Evolutionary conservation across 1,284 basidiomycete genomes (phyloP).

Genomic region (Moesziomyces sp.): DNA sequence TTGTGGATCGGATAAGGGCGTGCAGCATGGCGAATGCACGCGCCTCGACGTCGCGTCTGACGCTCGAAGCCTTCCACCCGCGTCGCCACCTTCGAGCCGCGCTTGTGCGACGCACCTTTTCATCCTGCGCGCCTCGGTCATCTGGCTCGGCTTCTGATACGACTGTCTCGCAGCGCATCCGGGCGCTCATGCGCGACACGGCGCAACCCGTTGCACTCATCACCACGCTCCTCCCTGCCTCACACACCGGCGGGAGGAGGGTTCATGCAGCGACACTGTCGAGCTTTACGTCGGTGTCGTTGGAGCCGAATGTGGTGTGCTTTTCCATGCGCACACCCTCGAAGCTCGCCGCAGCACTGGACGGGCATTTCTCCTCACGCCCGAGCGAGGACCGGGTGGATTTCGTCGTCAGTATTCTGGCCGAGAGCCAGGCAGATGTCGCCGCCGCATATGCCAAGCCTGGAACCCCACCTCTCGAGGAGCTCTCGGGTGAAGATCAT

Average conservation of each 20-base stretch:
- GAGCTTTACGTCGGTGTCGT: conserved; percentile 32
- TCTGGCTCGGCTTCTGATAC: background rate
- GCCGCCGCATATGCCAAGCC: conserved; percentile 29
- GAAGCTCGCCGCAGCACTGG: conserved; percentile 22
- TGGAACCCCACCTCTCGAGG: conserved; percentile 13
- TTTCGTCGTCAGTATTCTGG: conserved; percentile 20
- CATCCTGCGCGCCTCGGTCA: background rate
- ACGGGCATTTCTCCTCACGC: conserved; percentile 1
- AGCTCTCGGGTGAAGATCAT: conserved; percentile 6
- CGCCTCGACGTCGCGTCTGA: conserved; percentile 26
- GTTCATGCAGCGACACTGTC: conserved; percentile 45
- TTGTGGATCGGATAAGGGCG: background rate
- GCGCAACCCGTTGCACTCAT: conserved; percentile 44
- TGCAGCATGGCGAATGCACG: conserved; percentile 6
- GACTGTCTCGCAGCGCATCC: conserved; percentile 16
- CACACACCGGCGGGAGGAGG: background rate
- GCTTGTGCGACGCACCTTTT: background rate
- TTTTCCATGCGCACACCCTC: conserved; percentile 40
- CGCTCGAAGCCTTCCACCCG: conserved; percentile 14
- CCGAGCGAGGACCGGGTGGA: conserved; percentile 8
- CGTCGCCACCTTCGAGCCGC: background rate
- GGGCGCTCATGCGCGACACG: conserved; percentile 31
- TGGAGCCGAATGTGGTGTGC: conserved; percentile 31
- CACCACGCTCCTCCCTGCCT: conserved; percentile 27
- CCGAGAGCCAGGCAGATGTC: conserved; percentile 4